Base-by-base conservation (phyloP, 148 eudicot genomes). In the Vaccinium darrowii region DNA sequence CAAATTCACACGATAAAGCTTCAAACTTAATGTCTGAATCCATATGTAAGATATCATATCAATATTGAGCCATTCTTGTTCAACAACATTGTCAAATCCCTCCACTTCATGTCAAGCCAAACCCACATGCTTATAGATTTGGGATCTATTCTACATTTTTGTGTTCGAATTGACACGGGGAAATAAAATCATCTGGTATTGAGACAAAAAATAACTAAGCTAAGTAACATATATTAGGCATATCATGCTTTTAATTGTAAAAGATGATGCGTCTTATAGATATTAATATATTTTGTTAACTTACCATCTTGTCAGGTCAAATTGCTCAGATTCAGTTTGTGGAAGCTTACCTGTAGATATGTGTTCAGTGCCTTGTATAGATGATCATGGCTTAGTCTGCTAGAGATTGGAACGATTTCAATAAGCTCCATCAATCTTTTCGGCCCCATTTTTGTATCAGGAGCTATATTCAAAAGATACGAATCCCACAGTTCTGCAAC, bases 401-500 rank as follows among this genome's bases (percentile, higher is more conserved):
- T 89, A 5, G 92, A 91, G 12, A 84, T 15, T 5, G 98, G 99
- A 63, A 97, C 89, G 0, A 65, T 86, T 87, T 97, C 96, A 73
- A 95, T 84, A 69, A 97, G 98, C 43, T 84, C 86, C 90, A 88
- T 84, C 88, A 97, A 92, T 81, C 90, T 91, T 77, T 85, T 85
- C 2, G 84, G 82, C 8, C 65, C 86, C 90, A 94, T 84, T 65
- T 84, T 83, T 6, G 92, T 81, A 82, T 95, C 93, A 27, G 36
- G 79, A 78, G 94, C 93, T 54, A 95, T 57, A 30, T 82, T 84
- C 5, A 84, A 85, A 62, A 97, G 90, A 86, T 97, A 97, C 67
- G 67, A 30, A 81, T 97, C 99, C 99, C 98, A 97, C 60, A 93
- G 57, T 67, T 95, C 96, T 18, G 94, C 98, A 54, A 95, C 95